Base-by-base conservation (phyloP, 2,329 filamentous ascomycete genomes). In the Tolypocladium amazonense region DNA sequence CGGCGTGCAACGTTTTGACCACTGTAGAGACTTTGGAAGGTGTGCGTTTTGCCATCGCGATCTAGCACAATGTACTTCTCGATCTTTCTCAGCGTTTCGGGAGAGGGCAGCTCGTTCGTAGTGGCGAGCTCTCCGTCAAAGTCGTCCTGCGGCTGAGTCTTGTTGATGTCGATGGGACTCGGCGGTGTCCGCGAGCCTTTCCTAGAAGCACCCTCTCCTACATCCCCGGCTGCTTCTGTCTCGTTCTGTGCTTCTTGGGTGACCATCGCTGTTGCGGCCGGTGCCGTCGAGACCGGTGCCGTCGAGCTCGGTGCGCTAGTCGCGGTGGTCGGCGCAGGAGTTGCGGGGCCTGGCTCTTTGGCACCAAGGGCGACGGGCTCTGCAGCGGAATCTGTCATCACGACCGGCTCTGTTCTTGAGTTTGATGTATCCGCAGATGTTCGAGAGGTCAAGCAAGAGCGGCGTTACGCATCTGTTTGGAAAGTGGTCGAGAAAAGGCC, bases 1-100 rank as follows among this genome's bases (percentile, higher is more conserved):
- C 85, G 76, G 23, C 79, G 75, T 15, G 81, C 76, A 3, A 77
- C 76, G 58, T 81, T 81, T 55, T 71, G 76, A 4, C 83, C 82
- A 39, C 76, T 79, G 69, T 86, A 87, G 35, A 89, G 73, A 65
- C 80, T 84, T 71, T 81, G 81, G 72, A 90, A 90, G 0, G 81
- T 75, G 52, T 80, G 79, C 18, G 80, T 73, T 59, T 82, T 84
- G 59, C 86, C 85, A 60, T 86, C 71, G 43, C 76, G 76, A 70
- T 89, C 87, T 52, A 88, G 78, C 18, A 91, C 77, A 0, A 78
- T 73, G 68, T 82, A 81, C 64, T 79, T 69, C 62, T 82, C 81
- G 47, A 87, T 77, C 65, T 75, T 77, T 58, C 73, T 75, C 33
- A 87, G 70, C 4, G 75, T 77, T 59, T 77, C 75, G 25, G 69